Conservation (phyloP, 331 rosid species). For the Quercus tomentella region DNA sequence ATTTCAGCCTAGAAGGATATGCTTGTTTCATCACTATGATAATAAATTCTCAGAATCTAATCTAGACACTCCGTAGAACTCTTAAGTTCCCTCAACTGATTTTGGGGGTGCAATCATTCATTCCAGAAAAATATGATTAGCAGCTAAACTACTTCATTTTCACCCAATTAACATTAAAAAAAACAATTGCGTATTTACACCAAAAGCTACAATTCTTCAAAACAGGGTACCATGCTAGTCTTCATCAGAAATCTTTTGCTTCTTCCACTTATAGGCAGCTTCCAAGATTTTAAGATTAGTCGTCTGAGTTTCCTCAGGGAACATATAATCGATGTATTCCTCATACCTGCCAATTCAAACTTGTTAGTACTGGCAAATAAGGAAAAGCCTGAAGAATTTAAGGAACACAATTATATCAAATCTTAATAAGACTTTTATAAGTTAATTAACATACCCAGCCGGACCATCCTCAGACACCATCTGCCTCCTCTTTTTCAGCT, state of each 20-base stretch:
- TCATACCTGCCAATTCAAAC: slow-evolving; percentile 58
- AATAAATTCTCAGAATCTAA: not conserved
- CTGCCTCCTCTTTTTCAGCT: slow-evolving; percentile 77
- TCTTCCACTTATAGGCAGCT: slow-evolving; percentile 96
- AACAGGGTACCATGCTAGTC: slow-evolving; percentile 9
- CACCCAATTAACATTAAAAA: not conserved
- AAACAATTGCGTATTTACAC: slow-evolving; percentile 14
- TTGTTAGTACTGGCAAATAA: slow-evolving; percentile 18
- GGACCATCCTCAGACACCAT: slow-evolving; percentile 68
- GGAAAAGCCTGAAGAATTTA: not conserved
- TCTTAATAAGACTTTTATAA: not conserved
- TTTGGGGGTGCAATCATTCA: not conserved
- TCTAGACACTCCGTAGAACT: not conserved
- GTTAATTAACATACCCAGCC: slow-evolving; percentile 52
- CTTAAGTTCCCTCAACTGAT: not conserved
- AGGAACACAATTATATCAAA: not conserved
- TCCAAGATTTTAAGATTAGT: slow-evolving; percentile 86
- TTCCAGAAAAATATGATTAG: not conserved
- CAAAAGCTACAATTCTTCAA: not conserved
- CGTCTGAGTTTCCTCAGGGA: slow-evolving; percentile 84
- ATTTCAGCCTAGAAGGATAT: not conserved
- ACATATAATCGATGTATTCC: slow-evolving; percentile 74
- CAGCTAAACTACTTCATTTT: too few species aligned
- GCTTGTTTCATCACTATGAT: not conserved
- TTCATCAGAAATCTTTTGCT: slow-evolving; percentile 50